A percentile compares a stretch with the other conserved stretches of the same genome.
These are phyloP conservation scores for Musa schizocarpa DNA, from an alignment of 176 grass and related monocot genomes.

Conservation along the genomic window DNA sequence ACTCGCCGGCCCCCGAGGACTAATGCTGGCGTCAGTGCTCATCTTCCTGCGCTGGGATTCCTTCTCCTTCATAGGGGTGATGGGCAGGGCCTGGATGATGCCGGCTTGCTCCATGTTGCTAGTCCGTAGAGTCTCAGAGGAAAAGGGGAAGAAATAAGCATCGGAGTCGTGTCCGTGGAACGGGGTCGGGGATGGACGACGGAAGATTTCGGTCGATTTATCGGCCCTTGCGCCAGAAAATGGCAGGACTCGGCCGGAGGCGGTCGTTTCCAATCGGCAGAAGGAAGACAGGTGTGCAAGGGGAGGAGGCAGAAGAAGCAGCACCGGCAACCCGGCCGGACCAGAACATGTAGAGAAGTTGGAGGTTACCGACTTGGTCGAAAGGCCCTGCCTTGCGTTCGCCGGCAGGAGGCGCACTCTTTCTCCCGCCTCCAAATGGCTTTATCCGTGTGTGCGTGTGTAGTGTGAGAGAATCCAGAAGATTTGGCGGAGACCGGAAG, in stretches of 20 bases:
- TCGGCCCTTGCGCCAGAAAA: not conserved
- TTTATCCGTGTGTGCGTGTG: too few species aligned
- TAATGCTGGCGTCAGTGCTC: not conserved
- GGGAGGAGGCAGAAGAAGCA: too few species aligned
- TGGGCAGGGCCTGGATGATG: not conserved
- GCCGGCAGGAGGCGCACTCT: too few species aligned
- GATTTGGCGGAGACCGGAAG: too few species aligned
- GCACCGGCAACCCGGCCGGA: too few species aligned
- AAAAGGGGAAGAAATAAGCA: not conserved
- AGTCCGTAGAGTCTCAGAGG: not conserved
- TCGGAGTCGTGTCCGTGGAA: not conserved
- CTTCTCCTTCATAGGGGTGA: conserved; percentile 2
- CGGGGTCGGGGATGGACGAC: not conserved
- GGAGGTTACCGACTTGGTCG: too few species aligned
- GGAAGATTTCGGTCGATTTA: not conserved
- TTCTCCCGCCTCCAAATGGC: too few species aligned
- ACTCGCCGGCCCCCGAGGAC: not conserved
- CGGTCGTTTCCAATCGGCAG: too few species aligned
- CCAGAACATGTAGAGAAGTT: too few species aligned
- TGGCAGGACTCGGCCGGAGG: not conserved
- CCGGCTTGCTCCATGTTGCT: not conserved
- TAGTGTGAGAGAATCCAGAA: too few species aligned
- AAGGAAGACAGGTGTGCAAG: too few species aligned
- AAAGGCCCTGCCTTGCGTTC: too few species aligned
- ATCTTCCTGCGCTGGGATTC: not conserved